Percentiles rank a stretch among this genome's conserved stretches.
phyloP scores from a whole-genome alignment of 257 asterid species.

The Nemophila menziesii region DNA sequence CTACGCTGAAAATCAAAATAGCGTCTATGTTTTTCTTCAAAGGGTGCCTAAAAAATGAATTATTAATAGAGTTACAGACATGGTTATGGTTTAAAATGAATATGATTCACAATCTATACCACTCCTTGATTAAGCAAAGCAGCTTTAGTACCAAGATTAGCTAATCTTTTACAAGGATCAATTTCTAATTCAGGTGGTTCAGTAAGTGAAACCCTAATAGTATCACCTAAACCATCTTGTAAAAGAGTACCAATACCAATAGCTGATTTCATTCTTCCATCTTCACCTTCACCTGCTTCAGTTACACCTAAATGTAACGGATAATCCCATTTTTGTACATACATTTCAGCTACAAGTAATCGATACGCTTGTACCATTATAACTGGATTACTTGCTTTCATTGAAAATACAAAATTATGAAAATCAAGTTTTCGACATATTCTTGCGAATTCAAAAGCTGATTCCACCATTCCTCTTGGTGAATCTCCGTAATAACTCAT shows the following conservation, averaged over 20 bases:
- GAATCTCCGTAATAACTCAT: constrained; percentile 99
- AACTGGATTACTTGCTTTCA: constrained; percentile 99
- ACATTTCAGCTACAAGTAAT: constrained; percentile 96
- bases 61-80: constrained; percentile 3
- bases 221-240: constrained; percentile 98
- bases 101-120: constrained; percentile 39
- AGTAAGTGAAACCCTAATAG: constrained; percentile 92
- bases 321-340: constrained; percentile 96
- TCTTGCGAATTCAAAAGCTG: constrained; percentile 95
- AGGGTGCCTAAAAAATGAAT: constrained; percentile 47
- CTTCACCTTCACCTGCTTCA: constrained; percentile 99
- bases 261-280: constrained; percentile 99
- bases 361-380: constrained; percentile 97
- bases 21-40: constrained; percentile 83
- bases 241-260: constrained; percentile 98
- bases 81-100: constrained; percentile 8
- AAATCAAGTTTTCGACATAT: constrained; percentile 88
- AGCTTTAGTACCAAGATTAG: constrained; percentile 89
- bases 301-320: constrained; percentile 97
- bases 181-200: constrained; percentile 95
- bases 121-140: constrained; percentile 96
- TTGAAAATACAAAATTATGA: constrained; percentile 92
- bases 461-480: constrained; percentile 99
- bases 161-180: constrained; percentile 92
- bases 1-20: constrained; percentile 96